These are phyloP conservation scores for Pseudogymnoascus sp. DNA, from an alignment of 2,329 filamentous ascomycete species.

Conservation along the genomic window DNA sequence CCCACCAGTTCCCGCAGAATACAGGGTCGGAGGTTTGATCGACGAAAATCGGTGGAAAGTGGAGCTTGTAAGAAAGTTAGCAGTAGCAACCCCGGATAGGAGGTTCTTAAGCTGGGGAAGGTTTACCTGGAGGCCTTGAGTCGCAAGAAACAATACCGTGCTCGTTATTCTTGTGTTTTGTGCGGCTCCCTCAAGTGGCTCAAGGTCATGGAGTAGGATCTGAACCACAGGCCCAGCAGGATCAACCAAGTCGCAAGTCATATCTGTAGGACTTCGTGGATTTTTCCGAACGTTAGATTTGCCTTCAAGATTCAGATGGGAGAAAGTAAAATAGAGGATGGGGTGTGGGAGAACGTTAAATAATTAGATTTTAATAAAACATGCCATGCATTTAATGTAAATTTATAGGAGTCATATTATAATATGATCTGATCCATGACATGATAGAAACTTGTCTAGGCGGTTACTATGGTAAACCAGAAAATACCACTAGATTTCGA, in stretches of 20 bases:
- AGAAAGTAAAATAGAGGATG: neutral
- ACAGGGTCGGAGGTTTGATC: neutral
- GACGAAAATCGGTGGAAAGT: neutral
- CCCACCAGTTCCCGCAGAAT: neutral
- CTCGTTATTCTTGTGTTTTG: neutral
- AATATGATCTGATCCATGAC: neutral
- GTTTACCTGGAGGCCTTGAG: neutral
- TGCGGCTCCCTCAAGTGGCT: neutral
- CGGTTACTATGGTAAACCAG: neutral
- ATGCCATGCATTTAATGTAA: neutral
- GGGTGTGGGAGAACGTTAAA: neutral
- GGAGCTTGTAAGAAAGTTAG: neutral
- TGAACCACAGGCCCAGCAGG: neutral
- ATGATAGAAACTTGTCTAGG: neutral
- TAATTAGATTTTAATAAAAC: neutral
- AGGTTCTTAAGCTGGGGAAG: neutral
- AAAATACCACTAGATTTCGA: neutral
- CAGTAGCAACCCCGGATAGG: neutral
- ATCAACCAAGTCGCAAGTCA: neutral
- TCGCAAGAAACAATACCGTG: neutral
- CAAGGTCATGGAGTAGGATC: neutral
- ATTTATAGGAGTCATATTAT: neutral
- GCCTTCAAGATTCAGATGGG: neutral
- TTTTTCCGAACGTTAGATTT: neutral
- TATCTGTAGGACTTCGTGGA: neutral